A percentile compares a stretch with the other conserved stretches of the same genome.
Conservation (phyloP, 2,329 filamentous ascomycete species). For the Rhytidhysteron rufulum region DNA sequence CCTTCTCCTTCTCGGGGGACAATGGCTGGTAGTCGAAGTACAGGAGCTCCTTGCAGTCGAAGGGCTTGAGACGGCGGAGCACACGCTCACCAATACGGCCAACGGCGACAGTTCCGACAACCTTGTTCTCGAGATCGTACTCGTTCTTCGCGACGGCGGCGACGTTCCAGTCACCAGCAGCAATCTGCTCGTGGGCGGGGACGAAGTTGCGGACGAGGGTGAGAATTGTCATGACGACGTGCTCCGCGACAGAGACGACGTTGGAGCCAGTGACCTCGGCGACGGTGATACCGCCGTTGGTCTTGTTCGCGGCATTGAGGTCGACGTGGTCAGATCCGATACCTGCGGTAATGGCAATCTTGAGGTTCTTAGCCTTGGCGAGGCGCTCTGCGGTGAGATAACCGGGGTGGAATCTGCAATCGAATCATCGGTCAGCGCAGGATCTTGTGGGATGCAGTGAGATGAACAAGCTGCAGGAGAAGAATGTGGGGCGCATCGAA, state of each 20-base stretch:
- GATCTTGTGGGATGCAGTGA: not conserved
- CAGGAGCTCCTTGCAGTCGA: conserved; percentile 98
- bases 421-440: not conserved
- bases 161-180: conserved; percentile 88
- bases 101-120: conserved; percentile 94
- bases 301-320: conserved; percentile 94
- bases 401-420: conserved; percentile 86
- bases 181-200: conserved; percentile 91
- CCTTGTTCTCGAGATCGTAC: conserved; percentile 95
- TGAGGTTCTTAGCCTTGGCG: conserved; percentile 97
- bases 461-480: not conserved
- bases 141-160: conserved; percentile 96
- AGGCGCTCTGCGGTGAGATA: conserved; percentile 96
- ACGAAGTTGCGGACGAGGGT: conserved; percentile 96
- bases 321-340: conserved; percentile 99
- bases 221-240: conserved; percentile 99
- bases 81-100: conserved; percentile 98
- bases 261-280: conserved; percentile 98
- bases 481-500: conserved; percentile 21
- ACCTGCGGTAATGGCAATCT: conserved; percentile 93
- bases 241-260: conserved; percentile 97
- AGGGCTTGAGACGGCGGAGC: conserved; percentile 89
- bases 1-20: conserved; percentile 77
- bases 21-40: conserved; percentile 99
- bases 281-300: conserved; percentile 95